Evolutionary conservation across 805 yeast species (phyloP), one percentile per base, ranked within the genome.

Genomic region (Isabelozyma rhagii): DNA sequence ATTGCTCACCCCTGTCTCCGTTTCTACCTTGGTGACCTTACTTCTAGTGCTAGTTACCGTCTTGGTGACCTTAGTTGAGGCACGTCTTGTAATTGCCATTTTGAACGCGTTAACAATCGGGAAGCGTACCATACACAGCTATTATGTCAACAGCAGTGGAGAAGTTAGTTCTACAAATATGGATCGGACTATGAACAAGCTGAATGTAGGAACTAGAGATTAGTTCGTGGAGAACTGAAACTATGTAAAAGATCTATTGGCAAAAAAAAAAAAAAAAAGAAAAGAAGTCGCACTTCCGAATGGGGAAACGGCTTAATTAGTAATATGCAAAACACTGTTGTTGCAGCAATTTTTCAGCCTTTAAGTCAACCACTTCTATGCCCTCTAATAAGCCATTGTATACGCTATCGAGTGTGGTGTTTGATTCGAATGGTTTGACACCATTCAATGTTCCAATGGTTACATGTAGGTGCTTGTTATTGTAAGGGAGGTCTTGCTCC

Each of bases 371-470:
- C 4, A 15, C 38, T 17, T 43, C 45, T 17, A 27, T n/a, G 13
- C 9, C 38, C 8, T 28, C 38, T 3, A 28, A 25, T 18, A 8
- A 48, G 10, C 46, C 48, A 6, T 25, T 31, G 28, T 48, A 46
- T 18, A 53, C 27, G 28, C 42, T 45, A 8, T 18, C 21, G n/a
- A 56, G 45, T 8, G 49, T 43, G 3, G 27, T 54, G 52, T 84
- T 83, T 1, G 92, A 79, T 54, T 81, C 79, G 21, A 71, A 62
- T 0, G 94, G 83, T 46, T 65, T 70, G 3, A 78, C 71, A 0
- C 66, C 66, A 0, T 71, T 69, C 1, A 69, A 59, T 0, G 89
- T 80, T 0, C 92, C 96, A 11, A 89, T 60, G 0, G 97, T 92
- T 41, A 91, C 79, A 62, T 92, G 97, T n/a, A 54, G 48, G 45